Percentiles rank a stretch among this genome's conserved stretches.
Evolutionary conservation across 441 rosid genomes (phyloP).

Genomic region (Jatropha multifida): DNA sequence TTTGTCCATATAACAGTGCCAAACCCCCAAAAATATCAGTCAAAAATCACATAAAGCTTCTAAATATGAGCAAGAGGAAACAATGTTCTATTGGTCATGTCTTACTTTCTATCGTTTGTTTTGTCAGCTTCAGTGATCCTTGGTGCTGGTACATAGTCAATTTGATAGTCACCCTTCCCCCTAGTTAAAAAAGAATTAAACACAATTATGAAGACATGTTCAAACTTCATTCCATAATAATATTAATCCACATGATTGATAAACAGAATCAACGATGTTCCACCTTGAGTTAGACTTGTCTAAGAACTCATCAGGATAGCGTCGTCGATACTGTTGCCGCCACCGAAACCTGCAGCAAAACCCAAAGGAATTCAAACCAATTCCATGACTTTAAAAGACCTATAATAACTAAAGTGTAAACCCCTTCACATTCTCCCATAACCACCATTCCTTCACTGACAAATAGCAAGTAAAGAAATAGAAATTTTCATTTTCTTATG

Average conservation of each 20-base stretch:
- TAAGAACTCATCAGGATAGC: constrained; percentile 88
- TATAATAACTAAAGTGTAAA: not conserved
- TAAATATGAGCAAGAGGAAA: not conserved
- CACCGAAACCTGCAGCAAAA: constrained; percentile 60
- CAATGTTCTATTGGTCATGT: not conserved
- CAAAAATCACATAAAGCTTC: not conserved
- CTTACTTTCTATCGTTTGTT: constrained; percentile 75
- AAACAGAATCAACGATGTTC: not conserved
- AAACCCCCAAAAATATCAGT: not conserved
- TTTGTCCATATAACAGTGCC: not conserved
- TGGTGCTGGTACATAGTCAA: constrained; percentile 88
- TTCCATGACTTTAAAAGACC: not conserved
- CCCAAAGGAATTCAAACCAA: not conserved
- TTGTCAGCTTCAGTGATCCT: constrained; percentile 85
- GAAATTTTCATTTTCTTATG: too few species aligned
- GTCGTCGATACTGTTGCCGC: constrained; percentile 77
- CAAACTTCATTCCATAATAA: not conserved
- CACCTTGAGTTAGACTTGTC: constrained; percentile 80
- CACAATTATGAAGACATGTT: not conserved
- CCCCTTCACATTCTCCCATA: not conserved
- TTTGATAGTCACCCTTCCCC: constrained; percentile 88
- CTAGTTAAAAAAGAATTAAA: constrained; percentile 38
- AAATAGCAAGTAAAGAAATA: too few species aligned
- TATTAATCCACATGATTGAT: not conserved
- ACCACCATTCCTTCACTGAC: too few species aligned